Evolutionary conservation across 2,329 filamentous ascomycete genomes (phyloP), one percentile per base, ranked within the genome.

Genomic region (Helminthosporium solani): DNA sequence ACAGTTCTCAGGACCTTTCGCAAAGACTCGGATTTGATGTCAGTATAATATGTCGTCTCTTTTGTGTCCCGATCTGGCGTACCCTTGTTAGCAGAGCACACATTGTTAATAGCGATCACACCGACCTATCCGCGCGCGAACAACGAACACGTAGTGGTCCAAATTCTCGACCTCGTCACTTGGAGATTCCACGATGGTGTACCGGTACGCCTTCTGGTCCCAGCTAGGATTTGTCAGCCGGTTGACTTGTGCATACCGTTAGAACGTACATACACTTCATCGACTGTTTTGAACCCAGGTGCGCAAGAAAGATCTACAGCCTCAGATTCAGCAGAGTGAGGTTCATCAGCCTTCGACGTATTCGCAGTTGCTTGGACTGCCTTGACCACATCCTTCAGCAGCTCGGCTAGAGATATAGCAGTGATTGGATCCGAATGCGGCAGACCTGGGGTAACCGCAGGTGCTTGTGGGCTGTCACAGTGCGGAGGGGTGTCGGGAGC

Each of bases 31-130:
- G 28, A 47, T 47, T 43, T 47, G 31, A 47, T 43, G 27, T 47
- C 38, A 43, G 27, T 48, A 48, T 44, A 48, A 48, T 48, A 48
- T 18, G 35, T 48, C 23, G 16, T 44, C 40, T 44, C 45, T 40
- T 48, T 43, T 43, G 21, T 48, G 19, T 44, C 27, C 45, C 25
- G 25, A 48, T 48, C 40, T 48, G 40, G 40, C 2, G 25, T 47
- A 43, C 15, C 4, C 31, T 2, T 2, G 36, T 48, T 43, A 48
- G 40, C 25, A 48, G 40, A 43, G 35, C 1, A 8, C 21, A 18
- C n/a, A n/a, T n/a, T 36, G 14, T 44, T 7, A 16, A 19, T n/a
- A 43, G 40, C 23, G 27, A 33, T 48, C 21, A 43, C 30, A 48
- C 45, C 34, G 35, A 25, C 45, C 45, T 48, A 23, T 40, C 37